phyloP scores from a whole-genome alignment of 495 filamentous ascomycete genomes.

The Daldinia grandis region DNA sequence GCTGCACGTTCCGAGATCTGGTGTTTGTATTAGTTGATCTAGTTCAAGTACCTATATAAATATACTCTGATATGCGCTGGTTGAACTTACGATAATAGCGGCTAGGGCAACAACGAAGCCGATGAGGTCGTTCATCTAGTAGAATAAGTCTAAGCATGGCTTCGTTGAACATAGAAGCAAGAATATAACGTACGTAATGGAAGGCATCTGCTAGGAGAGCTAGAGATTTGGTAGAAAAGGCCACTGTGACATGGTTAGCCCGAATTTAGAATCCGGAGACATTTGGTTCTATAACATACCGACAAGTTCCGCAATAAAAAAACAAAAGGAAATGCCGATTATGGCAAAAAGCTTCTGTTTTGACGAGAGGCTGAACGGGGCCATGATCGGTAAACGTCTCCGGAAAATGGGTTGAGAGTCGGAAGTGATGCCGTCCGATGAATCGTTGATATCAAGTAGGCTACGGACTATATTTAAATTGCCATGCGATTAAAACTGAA shows the following conservation, averaged over 20 bases:
- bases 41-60: conserved; percentile 1
- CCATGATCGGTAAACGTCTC: conserved; percentile 34
- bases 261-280: not conserved
- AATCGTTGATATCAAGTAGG: not conserved
- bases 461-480: not conserved
- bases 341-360: conserved; percentile 75
- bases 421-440: not conserved
- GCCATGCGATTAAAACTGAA: not conserved
- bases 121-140: conserved; percentile 90
- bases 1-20: conserved; percentile 55
- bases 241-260: conserved; percentile 56
- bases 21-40: not conserved
- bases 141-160: conserved; percentile 4
- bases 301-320: conserved; percentile 85
- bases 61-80: not conserved
- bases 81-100: conserved; percentile 73
- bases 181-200: conserved; percentile 75
- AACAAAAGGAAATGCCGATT: conserved; percentile 79
- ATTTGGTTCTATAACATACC: conserved; percentile 46
- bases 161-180: not conserved
- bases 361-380: conserved; percentile 45
- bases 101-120: conserved; percentile 83
- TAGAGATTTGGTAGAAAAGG: conserved; percentile 85
- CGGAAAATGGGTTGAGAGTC: not conserved
- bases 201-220: conserved; percentile 94